Evolutionary conservation across 1,139 yeast species (phyloP).

Genomic region (Scheffersomyces insectosa): DNA sequence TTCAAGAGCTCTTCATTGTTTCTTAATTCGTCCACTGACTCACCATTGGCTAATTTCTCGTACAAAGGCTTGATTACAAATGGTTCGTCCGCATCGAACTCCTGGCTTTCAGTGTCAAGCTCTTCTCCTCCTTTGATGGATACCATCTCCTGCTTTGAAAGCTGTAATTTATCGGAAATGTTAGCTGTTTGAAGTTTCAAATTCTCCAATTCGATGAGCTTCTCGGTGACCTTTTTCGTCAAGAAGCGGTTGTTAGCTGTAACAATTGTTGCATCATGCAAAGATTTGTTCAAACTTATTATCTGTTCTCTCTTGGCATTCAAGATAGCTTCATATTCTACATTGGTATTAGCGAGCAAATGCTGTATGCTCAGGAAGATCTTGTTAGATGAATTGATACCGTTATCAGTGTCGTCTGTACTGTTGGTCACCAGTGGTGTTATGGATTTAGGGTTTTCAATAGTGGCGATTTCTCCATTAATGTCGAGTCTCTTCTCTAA

Average conservation of each 20-base stretch:
- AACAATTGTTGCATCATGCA: conserved; percentile 44
- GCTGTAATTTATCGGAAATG: conserved; percentile 34
- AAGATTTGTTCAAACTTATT: conserved; percentile 35
- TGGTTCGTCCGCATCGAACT: conserved; percentile 57
- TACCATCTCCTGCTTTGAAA: conserved; percentile 25
- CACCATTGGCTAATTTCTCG: conserved; percentile 44
- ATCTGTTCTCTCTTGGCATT: conserved; percentile 41
- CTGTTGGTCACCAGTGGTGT: conserved; percentile 4
- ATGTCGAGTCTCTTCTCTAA: conserved; percentile 31
- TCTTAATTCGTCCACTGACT: conserved; percentile 27
- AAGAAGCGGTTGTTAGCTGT: conserved; percentile 47
- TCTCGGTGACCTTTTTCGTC: conserved; percentile 39
- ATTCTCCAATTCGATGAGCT: conserved; percentile 39
- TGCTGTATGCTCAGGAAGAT: conserved; percentile 46
- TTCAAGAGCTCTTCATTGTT: conserved; percentile 24
- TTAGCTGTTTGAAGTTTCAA: conserved; percentile 47
- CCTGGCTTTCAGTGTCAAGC: conserved; percentile 8
- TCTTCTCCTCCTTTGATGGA: conserved; percentile 15
- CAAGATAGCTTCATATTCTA: conserved; percentile 41
- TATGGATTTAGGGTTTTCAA: conserved; percentile 23
- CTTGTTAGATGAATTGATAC: conserved; percentile 25
- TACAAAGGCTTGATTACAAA: conserved; percentile 64
- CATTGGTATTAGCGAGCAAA: conserved; percentile 37
- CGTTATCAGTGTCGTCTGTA: conserved; percentile 11
- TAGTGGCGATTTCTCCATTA: conserved; percentile 15